Percentiles rank a stretch among this genome's conserved stretches.
phyloP scores from a whole-genome alignment of 2,329 filamentous ascomycete species.

The Fusarium mexicanum region DNA sequence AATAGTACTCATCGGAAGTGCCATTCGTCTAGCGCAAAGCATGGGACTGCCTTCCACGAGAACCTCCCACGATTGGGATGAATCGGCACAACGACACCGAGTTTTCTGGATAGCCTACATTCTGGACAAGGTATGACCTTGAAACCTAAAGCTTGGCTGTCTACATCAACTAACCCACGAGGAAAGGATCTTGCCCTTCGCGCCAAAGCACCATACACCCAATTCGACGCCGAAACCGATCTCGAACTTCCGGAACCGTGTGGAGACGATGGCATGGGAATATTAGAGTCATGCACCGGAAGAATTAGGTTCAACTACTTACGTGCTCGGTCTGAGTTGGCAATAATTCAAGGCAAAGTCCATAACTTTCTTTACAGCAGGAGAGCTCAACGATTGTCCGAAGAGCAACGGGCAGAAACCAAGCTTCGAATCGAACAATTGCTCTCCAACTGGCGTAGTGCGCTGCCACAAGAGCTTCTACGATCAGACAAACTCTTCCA shows the following conservation, averaged over 20 bases:
- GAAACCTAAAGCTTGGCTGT: too few relatives aligned
- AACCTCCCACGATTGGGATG: background rate
- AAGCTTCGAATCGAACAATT: background rate
- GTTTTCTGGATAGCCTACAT: background rate
- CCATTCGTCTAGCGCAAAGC: background rate
- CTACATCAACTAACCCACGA: background rate
- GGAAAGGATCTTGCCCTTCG: background rate
- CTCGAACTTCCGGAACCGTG: background rate
- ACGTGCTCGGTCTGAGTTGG: background rate
- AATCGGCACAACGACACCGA: background rate
- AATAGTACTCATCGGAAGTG: background rate
- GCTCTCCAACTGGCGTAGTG: background rate
- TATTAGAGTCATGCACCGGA: background rate
- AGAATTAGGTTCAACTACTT: background rate
- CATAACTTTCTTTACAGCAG: background rate
- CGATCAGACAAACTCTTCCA: background rate
- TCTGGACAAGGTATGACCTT: background rate
- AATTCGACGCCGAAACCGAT: background rate
- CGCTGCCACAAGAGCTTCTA: rapidly evolving
- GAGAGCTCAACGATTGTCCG: background rate
- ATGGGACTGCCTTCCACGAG: background rate
- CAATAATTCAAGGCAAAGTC: background rate
- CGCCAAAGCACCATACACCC: background rate
- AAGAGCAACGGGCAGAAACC: background rate
- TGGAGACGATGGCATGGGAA: background rate